Evolutionary conservation across 371 early-diverging fungal species (phyloP), one percentile per base, ranked within the genome.

Genomic region (Chytridiales sp.): DNA sequence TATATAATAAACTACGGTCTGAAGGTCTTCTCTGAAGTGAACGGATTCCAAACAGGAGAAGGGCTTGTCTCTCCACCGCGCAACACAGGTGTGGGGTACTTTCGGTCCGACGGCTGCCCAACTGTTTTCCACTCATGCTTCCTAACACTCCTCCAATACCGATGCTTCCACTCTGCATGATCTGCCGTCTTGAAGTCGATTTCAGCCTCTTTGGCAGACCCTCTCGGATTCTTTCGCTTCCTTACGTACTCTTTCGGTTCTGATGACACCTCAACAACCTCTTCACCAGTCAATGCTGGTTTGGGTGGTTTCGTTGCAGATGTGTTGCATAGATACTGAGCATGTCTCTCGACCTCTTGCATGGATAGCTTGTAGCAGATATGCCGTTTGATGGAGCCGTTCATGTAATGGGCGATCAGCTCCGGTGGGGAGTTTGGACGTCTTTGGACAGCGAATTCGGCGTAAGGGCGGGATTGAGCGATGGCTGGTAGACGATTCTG

Each of bases 1-100:
- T n/a, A n/a, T n/a, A n/a, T n/a, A n/a, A n/a, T n/a, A n/a, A n/a
- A 49, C 67, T 46, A 75, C 36, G 75, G 75, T 50, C 55, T 63
- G 59, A 67, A 75, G 5, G 64, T 66, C 8, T 48, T 34, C 41
- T 58, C 48, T 8, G 73, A 64, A 19, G 47, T 58, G 42, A 73
- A 73, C 38, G 62, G 62, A 58, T 41, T 58, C 62, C 62, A 61
- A 21, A 19, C 19, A n/a, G 24, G 43, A n/a, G 21, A 32, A 15
- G 35, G 17, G 3, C 11, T 21, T 8, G 4, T 13, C 15, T 43
- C 55, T 26, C 24, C 57, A 56, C 26, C 42, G n/a, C 27, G 24
- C 36, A 68, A 32, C 2, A 68, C 64, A 2, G 68, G 68, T 50
- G 34, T 44, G 13, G 64, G 11, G 40, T 42, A 68, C 38, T 53